Base-by-base conservation (phyloP, 768 basidiomycete genomes). In the Suillus americanus region DNA sequence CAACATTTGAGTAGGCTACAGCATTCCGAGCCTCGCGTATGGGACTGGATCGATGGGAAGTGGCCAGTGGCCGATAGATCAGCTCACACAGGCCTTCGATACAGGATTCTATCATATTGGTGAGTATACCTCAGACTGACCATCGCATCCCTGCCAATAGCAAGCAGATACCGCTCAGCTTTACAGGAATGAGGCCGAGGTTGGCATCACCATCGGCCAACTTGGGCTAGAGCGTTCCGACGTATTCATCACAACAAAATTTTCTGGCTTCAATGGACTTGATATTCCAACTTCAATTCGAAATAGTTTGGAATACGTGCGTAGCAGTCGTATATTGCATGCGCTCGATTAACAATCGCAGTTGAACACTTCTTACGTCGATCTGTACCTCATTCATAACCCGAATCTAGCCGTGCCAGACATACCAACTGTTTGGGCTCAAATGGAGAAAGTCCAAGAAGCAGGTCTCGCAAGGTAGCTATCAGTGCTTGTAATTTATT, bases 331-430 rank as follows among this genome's bases (percentile, higher is more conserved):
- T 40, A 10, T 38, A 51, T 18, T 28, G 9, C 7, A 40, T 40
- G 18, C 3, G 25, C 18, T 28, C 10, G 38, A 41, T 41, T 30
- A 20, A 59, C 25, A 30, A 41, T 65, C 35, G 14, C 68, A 90
- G 89, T 80, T 91, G 23, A 88, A 87, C 0, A 78, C 91, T 5
- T 69, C 79, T 1, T 88, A 88, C 66, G 82, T 91, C 14, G 89
- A 93, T 72, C 73, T 91, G 43, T 92, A 92, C 73, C 83, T 91
- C 55, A 86, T 91, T 54, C 89, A 91, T 71, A 69, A 73, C 62
- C 88, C 89, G 9, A 67, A 77, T 2, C 72, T 86, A 23, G 86
- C 84, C 10, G 68, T 74, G 25, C 85, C 86, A 0, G 85, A 90
- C 65, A 87, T 89, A 46, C 83, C 85, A 1, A 85, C 82, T 50